Base-by-base conservation (phyloP, 2,329 filamentous ascomycete genomes). In the Sporothrix globosa region DNA sequence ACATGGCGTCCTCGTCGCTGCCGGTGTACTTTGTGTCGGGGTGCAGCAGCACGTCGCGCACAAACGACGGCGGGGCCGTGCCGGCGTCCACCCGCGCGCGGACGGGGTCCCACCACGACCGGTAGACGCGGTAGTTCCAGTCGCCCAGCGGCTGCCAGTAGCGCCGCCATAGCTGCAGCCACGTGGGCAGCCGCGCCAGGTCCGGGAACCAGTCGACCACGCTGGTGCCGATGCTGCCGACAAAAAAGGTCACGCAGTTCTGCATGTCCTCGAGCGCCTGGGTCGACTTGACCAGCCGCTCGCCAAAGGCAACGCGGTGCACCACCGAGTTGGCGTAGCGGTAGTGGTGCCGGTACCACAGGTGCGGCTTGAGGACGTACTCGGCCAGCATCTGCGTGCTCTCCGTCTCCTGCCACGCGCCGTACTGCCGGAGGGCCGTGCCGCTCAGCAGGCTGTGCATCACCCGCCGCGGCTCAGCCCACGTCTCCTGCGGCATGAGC, bases 241-340 rank as follows among this genome's bases (percentile, higher is more conserved):
- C 58, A 24, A 61, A 61, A n/a, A 61, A 61, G 3, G 58, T 61
- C 34, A 61, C 58, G 39, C 58, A 61, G 58, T 61, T 61, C n/a
- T 61, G 58, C 58, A 61, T 61, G 58, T 61, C 58, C 58, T 61
- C 19, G 58, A 61, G 58, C n/a, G 21, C 58, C 39, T 61, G 44
- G 39, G 58, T 39, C 9, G 58, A 61, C 58, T 61, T 61, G 58
- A 61, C 19, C 1, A 61, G 58, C 7, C 58, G 58, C 58, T 61
- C 58, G n/a, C 58, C 58, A 44, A 61, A 61, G 1, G 58, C 19
- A 14, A 61, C 46, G 39, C 58, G 58, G 58, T 61, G 58, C 19
- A 61, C n/a, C 19, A 61, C 58, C 2, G 58, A 44, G n/a, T 61
- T 61, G 58, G 58, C 58, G n/a, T 61, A 61, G n/a, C 58, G 58